These are phyloP conservation scores for Periconia sp. DNA, from an alignment of 2,329 filamentous ascomycete genomes.

Conservation along the genomic window DNA sequence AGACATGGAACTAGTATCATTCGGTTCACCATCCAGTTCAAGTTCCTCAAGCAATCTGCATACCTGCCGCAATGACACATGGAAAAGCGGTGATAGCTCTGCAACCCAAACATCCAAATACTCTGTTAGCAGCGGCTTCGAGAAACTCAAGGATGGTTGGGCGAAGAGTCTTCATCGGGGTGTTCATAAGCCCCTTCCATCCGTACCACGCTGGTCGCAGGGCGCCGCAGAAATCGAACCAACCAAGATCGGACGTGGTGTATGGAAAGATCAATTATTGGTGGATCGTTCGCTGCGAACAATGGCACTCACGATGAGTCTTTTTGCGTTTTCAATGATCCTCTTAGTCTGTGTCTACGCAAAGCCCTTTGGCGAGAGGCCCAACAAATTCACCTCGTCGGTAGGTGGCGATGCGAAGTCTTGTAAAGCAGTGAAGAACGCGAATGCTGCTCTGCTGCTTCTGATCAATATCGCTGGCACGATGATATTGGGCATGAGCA, in stretches of 20 bases:
- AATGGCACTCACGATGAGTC: constrained; percentile 26
- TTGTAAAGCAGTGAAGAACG: constrained; percentile 21
- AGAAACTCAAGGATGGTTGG: constrained; percentile 21
- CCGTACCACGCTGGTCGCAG: no score
- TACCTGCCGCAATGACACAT: neutral
- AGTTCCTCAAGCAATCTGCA: neutral
- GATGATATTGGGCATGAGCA: constrained; percentile 35
- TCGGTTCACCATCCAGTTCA: neutral
- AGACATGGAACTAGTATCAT: neutral
- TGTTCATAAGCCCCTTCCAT: constrained; percentile 17
- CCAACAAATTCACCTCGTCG: constrained; percentile 24
- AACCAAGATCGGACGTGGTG: constrained; percentile 21
- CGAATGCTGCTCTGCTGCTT: constrained; percentile 25
- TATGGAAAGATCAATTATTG: constrained; percentile 34
- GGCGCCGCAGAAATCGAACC: constrained; percentile 27
- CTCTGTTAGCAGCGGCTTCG: constrained; percentile 15
- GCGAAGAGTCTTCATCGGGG: constrained; percentile 9
- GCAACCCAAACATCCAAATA: constrained; percentile 15
- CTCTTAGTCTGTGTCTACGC: constrained; percentile 19
- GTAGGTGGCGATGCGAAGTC: constrained; percentile 19
- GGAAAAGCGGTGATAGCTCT: constrained; percentile 14
- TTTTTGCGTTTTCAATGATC: constrained; percentile 19
- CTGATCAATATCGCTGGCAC: constrained; percentile 34
- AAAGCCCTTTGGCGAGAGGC: constrained; percentile 12
- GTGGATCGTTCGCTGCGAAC: constrained; percentile 28